Evolutionary conservation across 148 eudicot genomes (phyloP), one percentile per base, ranked within the genome.

Genomic region (Spergularia marina): DNA sequence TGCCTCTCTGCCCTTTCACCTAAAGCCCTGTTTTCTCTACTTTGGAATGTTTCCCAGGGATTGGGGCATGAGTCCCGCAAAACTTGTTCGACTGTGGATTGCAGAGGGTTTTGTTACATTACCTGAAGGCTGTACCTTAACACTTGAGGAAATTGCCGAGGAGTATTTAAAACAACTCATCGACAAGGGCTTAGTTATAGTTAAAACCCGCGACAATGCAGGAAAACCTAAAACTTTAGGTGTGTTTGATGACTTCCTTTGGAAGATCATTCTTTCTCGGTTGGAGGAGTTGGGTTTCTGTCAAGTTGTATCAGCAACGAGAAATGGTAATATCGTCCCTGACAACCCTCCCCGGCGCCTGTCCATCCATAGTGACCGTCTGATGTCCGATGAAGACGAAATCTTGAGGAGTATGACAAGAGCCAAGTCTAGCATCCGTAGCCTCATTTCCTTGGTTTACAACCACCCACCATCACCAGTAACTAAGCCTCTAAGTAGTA

Each of bases 31-130:
- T 53, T 75, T 66, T 53, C 18, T 74, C 52, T 58, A 74, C 53
- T 36, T 80, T 13, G 71, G 58, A 21, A 53, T 61, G 51, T 69
- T 80, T 17, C 82, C 82, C 9, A 65, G 75, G 47, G 82, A 62
- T 63, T 74, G 52, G 18, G 7, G 36, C 10, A 74, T 79, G 6
- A 21, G 54, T 1, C 10, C 53, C 14, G 12, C 5, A 16, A 40
- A 57, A 47, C 41, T 79, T 5, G 40, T 60, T 3, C 70, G 67
- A 0, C 36, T 80, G 9, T 70, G 78, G 75, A 47, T 67, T 60
- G 82, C 82, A 12, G 82, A 79, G 30, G 75, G 70, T 53, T 53
- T 70, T 21, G n/a, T 80, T 0, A 25, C 23, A 65, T 17, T 0
- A 15, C 9, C 10, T n/a, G 4, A 20, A 65, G 81, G 60, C 7